Base-by-base conservation (phyloP, 257 asterid species). In the Jacaranda copaia region DNA sequence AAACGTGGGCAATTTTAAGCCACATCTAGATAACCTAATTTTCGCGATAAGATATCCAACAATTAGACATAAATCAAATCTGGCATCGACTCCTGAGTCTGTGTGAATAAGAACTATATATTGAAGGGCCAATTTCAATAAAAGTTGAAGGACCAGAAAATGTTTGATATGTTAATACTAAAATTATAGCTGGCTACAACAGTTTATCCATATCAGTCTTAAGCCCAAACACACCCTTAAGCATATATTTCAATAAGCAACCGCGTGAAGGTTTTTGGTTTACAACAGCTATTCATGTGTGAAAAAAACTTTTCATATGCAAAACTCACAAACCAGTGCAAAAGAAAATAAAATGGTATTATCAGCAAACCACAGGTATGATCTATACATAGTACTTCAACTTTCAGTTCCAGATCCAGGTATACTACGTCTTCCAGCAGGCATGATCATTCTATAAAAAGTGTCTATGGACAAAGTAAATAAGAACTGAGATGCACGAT, bases 401-500 rank as follows among this genome's bases (percentile, higher is more conserved):
- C 63, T 8, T 42, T 25, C 52, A 53, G 9, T 39, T 43, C 57
- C 55, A 2, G 32, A 25, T 0, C 32, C 32, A 20, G 38, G 16
- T 12, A n/a, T 5, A 36, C n/a, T 32, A n/a, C 16, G n/a, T 36
- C n/a, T 9, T 15, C 5, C 6, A 52, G 51, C 36, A 53, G 52
- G 10, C 16, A 12, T 70, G 48, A 16, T 13, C 51, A 52, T 16
- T n/a, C 39, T 35, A 53, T 35, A 3, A 32, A 38, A 52, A 52
- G 5, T 57, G 39, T 70, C 64, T 3, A 69, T 8, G 8, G 46
- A 8, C 8, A 62, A 60, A 53, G 19, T 51, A 62, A 14, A 53
- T 38, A 70, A 45, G 40, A 68, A 78, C 62, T 38, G 45, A 61
- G 43, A 68, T 8, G 39, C 67, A 38, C 39, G 58, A 80, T 60